Percentiles rank a stretch among this genome's conserved stretches.
Evolutionary conservation across 2,329 filamentous ascomycete genomes (phyloP).

Genomic region (Stagonosporopsis cucurbitacearum): DNA sequence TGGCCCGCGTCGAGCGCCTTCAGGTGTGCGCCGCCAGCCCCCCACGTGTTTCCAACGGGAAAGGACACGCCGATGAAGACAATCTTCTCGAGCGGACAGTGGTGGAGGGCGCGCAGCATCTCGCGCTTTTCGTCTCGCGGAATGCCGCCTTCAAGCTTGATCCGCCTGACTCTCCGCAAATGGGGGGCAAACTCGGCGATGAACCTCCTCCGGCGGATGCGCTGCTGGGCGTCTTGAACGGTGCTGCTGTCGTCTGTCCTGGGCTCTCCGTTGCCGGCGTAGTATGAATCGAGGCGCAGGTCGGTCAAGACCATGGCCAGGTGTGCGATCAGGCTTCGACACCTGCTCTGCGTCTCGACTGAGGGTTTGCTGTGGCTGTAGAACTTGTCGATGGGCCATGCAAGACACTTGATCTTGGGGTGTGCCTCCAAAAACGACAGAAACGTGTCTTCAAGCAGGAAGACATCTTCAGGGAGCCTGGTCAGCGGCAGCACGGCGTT

Average conservation of each 20-base stretch:
- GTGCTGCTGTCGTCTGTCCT: slow-evolving; percentile 36
- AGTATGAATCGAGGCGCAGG: slow-evolving; percentile 51
- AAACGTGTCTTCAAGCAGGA: slow-evolving; percentile 47
- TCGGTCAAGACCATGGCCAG: slow-evolving; percentile 51
- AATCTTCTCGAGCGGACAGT: slow-evolving; percentile 52
- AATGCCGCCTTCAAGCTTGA: slow-evolving; percentile 57
- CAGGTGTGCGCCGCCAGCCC: slow-evolving; percentile 43
- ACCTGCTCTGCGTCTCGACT: slow-evolving; percentile 31
- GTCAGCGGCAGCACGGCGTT: slow-evolving; percentile 52
- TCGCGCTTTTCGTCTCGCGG: slow-evolving; percentile 57
- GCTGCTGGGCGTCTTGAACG: slow-evolving; percentile 24
- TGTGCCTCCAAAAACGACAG: slow-evolving; percentile 55
- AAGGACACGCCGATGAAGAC: slow-evolving; percentile 55
- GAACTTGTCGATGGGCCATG: slow-evolving; percentile 56
- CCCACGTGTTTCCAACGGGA: slow-evolving; percentile 56
- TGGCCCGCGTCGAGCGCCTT: slow-evolving; percentile 37
- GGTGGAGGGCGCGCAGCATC: slow-evolving; percentile 51
- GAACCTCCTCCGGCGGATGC: slow-evolving; percentile 46
- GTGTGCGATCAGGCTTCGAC: slow-evolving; percentile 46
- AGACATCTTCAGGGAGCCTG: slow-evolving; percentile 45
- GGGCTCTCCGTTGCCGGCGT: slow-evolving; percentile 37
- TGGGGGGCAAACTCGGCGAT: slow-evolving; percentile 52
- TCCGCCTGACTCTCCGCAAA: slow-evolving; percentile 51
- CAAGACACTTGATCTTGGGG: slow-evolving; percentile 52
- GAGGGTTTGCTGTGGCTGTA: slow-evolving; percentile 43